Conservation (phyloP, 2,329 filamentous ascomycete genomes). For the Botrytis byssoidea region DNA sequence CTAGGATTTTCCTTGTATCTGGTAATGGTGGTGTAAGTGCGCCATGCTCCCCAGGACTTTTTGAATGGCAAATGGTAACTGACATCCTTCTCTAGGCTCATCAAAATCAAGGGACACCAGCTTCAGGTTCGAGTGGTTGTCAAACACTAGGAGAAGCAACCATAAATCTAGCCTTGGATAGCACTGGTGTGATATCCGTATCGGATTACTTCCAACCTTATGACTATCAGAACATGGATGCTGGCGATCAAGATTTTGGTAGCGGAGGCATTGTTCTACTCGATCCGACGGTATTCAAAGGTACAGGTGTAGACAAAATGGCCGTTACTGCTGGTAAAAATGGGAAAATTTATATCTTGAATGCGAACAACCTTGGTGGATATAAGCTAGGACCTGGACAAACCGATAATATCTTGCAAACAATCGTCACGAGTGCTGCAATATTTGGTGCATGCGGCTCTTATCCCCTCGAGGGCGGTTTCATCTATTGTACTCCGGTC, state of each 20-base stretch:
- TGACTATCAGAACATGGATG: conserved; percentile 42
- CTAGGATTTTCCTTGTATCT: conserved; percentile 37
- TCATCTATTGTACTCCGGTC: conserved; percentile 44
- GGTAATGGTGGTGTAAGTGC: conserved; percentile 36
- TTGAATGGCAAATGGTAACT: not conserved
- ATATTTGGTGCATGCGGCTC: conserved; percentile 43
- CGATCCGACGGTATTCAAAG: conserved; percentile 40
- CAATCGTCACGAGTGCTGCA: conserved; percentile 38
- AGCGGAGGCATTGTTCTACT: conserved; percentile 41
- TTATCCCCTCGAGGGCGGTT: conserved; percentile 46
- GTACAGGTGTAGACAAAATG: conserved; percentile 40
- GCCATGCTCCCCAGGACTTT: not conserved
- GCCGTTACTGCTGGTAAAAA: conserved; percentile 44
- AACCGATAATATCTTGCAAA: conserved; percentile 42
- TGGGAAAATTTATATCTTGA: conserved; percentile 43
- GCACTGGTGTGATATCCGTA: conserved; percentile 36
- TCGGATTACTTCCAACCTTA: conserved; percentile 46
- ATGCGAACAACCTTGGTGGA: conserved; percentile 45
- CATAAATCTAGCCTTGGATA: conserved; percentile 44
- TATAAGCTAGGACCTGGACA: conserved; percentile 42
- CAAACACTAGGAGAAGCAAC: conserved; percentile 46
- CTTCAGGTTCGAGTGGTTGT: conserved; percentile 37
- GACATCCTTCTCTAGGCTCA: conserved; percentile 31
- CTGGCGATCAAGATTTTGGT: conserved; percentile 44
- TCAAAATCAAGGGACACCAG: conserved; percentile 39